Evolutionary conservation across 305 asterid genomes (phyloP), one percentile per base, ranked within the genome.

Genomic region (Solanum aculeatissimum): DNA sequence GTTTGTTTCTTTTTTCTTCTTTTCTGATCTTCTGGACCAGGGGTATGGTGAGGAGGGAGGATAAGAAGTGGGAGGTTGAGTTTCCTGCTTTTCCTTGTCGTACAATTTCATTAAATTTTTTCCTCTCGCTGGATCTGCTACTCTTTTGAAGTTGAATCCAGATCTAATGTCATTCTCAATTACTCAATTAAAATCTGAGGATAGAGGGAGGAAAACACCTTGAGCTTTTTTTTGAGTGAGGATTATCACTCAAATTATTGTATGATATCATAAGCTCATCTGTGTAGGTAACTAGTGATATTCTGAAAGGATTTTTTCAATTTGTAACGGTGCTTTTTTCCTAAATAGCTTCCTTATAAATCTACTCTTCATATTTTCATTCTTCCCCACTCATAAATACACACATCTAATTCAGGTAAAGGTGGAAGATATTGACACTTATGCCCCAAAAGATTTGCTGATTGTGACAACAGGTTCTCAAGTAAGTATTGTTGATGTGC

Each of bases 391-490:
- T 74, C 42, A 74, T 23, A 45, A 43, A 4, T 74, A 23, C 42
- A 32, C 82, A 32, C 29, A 25, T 77, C 82, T 83, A 42, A 43
- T 74, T 84, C 89, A 97, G 98, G 97, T 97, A 84, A 97, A 95
- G 93, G 95, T 90, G 65, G 99, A 97, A 93, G 98, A 97, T 85
- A 97, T 97, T 80, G 99, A 97, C 87, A 91, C 97, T 85, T 97
- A 95, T 90, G 93, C 98, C 69, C 98, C 99, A 23, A 94, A 94
- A 89, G 99, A 97, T 91, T 91, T 97, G 93, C 92, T 97, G 69
- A 95, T 97, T 84, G 99, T 97, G 86, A 97, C 99, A 83, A 97
- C 99, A 83, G 99, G 99, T 80, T 97, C 99, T 89, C 99, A 97
- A 94, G 99, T 95, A 93, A 90, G 97, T 87, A 83, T 51, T 72